A percentile compares a stretch with the other conserved stretches of the same genome.
phyloP scores from a whole-genome alignment of 306 rosid genomes.

The Potentilla sterilis region DNA sequence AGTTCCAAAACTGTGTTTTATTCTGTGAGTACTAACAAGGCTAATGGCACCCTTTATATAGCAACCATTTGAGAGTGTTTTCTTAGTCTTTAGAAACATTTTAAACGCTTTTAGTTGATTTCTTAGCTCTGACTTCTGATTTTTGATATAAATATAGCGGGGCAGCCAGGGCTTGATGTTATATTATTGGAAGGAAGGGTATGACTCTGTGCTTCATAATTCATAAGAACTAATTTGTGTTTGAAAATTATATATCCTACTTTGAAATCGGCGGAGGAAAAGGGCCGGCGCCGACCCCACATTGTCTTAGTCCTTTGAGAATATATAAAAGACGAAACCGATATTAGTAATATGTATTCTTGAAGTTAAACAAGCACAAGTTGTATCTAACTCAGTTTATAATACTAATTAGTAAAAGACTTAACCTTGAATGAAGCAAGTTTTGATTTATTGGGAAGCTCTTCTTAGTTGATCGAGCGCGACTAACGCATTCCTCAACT shows the following conservation, averaged over 20 bases:
- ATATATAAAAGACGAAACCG: background rate
- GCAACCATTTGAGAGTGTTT: background rate
- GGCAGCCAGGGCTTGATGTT: background rate
- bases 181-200: background rate
- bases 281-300: constrained; percentile 76
- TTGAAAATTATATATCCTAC: constrained; percentile 1
- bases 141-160: background rate
- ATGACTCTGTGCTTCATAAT: constrained; percentile 1
- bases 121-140: constrained; percentile 18
- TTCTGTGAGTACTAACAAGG: constrained; percentile 2
- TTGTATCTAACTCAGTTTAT: background rate
- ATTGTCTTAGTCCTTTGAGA: constrained; percentile 1
- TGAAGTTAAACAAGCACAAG: constrained; percentile 11
- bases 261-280: constrained; percentile 29
- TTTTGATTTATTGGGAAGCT: constrained; percentile 10
- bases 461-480: constrained; percentile 1
- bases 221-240: background rate
- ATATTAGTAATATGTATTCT: background rate
- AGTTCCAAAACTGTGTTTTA: background rate
- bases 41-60: constrained; percentile 1
- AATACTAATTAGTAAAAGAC: background rate
- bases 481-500: background rate
- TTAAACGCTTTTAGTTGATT: background rate
- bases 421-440: constrained; percentile 3
- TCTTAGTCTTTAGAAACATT: background rate